Base-by-base conservation (phyloP, 768 basidiomycete species). In the Boletus huronensis region DNA sequence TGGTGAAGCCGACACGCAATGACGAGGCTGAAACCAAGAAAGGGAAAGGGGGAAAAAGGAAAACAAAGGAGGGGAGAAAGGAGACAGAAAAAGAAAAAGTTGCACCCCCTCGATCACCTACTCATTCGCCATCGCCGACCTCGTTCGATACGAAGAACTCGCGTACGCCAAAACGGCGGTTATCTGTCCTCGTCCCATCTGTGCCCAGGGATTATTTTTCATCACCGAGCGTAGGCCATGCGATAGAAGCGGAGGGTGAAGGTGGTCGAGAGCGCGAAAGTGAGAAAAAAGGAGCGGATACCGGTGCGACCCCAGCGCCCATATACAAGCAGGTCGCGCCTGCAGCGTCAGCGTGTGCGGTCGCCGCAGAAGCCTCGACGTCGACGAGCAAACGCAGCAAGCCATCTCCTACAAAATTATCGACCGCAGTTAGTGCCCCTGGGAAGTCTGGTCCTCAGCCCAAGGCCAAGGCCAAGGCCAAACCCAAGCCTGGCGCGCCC, bases 121-220 rank as follows among this genome's bases (percentile, higher is more conserved):
- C 59, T 14, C 50, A 38, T 5, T 62, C 60, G 3, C 50, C 55
- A 9, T 46, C 53, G 6, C 54, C 60, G 14, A 19, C 41, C 9
- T 53, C 53, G 19, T 44, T 57, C 11, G 42, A n/a, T 10, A 13
- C 26, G 5, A 60, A 57, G 50, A 52, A 13, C 1, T 9, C 44
- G 3, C 57, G 38, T 19, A 52, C 45, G 5, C 55, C 46, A 0
- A 70, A 70, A 38, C 67, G 63, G 21, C 58, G 52, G 16, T 40
- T 68, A 4, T 71, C 67, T 11, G 71, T 73, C 10, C 19, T 71
- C 2, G 48, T 72, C 10, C 70, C 71, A 13, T 35, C 68, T 9
- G 41, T 70, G 0, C 57, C 66, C 6, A 52, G 55, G 35, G 63
- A 70, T 2, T 70, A 70, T 29, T 61, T 70, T 36, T 61, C 59